phyloP scores from a whole-genome alignment of 306 rosid species.

The Rosa rugosa region DNA sequence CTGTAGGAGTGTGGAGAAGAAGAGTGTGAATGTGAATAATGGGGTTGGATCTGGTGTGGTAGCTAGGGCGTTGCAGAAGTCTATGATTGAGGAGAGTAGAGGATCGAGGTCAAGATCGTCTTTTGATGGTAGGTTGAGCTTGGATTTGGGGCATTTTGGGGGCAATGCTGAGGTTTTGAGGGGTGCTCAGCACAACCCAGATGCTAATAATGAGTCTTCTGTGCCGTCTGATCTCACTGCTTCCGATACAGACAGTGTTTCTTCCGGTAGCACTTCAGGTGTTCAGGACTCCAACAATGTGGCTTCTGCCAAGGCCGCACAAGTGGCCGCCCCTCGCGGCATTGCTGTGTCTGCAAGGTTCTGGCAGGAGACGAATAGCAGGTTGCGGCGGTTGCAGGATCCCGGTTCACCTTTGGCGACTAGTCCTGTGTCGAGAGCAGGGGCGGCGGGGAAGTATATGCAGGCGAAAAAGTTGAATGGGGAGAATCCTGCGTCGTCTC shows the following conservation, averaged over 20 bases:
- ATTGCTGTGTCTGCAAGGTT: constrained; percentile 81
- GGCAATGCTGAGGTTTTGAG: constrained; percentile 51
- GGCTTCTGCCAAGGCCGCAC: constrained; percentile 21
- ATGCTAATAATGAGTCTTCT: constrained; percentile 48
- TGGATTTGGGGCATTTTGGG: constrained; percentile 87
- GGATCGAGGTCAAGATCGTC: constrained; percentile 48
- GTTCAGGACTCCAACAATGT: constrained; percentile 56
- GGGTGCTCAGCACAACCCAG: constrained; percentile 41
- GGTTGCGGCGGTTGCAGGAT: constrained; percentile 85
- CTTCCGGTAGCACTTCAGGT: constrained; percentile 95
- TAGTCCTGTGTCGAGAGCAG: constrained; percentile 60
- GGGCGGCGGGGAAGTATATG: constrained; percentile 46
- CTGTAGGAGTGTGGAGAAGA: constrained; percentile 35
- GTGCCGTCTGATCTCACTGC: constrained; percentile 80
- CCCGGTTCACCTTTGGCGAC: constrained; percentile 82
- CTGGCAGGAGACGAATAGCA: constrained; percentile 98
- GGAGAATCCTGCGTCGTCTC: constrained; percentile 64
- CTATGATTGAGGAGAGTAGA: constrained; percentile 47
- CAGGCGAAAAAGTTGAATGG: constrained; percentile 61
- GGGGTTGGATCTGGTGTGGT: constrained; percentile 76
- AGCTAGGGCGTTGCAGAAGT: constrained; percentile 65
- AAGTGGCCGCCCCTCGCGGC: constrained; percentile 48
- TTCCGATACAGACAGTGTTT: constrained; percentile 95
- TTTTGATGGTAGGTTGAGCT: constrained; percentile 81
- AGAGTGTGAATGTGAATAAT: constrained; percentile 9